Evolutionary conservation across 352 stramenopile species (phyloP).

Genomic region (Phytophthora vignae): DNA sequence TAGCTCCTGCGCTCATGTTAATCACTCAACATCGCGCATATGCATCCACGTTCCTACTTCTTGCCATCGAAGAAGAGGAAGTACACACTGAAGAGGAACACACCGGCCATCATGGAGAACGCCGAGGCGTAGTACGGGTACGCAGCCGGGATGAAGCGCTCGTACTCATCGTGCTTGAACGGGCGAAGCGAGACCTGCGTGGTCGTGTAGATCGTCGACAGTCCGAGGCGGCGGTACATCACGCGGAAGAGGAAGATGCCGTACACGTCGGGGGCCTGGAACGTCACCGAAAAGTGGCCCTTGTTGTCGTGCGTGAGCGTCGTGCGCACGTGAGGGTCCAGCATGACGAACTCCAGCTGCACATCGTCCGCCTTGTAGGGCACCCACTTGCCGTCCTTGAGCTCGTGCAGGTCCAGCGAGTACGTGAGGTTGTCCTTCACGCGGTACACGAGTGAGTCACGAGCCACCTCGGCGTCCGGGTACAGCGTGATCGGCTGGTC

Average conservation of each 20-base stretch:
- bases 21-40: background rate
- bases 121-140: conserved; percentile 94
- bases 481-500: conserved; percentile 93
- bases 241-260: conserved; percentile 95
- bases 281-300: conserved; percentile 85
- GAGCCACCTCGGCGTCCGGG: conserved; percentile 86
- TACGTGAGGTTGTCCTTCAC: conserved; percentile 95
- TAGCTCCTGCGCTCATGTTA: background rate
- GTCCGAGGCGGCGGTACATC: conserved; percentile 89
- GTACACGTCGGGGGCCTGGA: conserved; percentile 92
- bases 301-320: conserved; percentile 79
- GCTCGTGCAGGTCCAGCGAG: conserved; percentile 91
- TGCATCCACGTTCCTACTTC: conserved; percentile 23
- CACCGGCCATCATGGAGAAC: conserved; percentile 92
- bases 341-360: conserved; percentile 96
- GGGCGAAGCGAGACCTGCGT: conserved; percentile 93
- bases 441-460: conserved; percentile 93
- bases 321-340: conserved; percentile 93
- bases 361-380: conserved; percentile 85
- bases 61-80: conserved; percentile 91
- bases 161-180: conserved; percentile 97
- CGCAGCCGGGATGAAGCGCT: conserved; percentile 93
- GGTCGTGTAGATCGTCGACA: conserved; percentile 88
- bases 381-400: conserved; percentile 77
- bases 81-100: conserved; percentile 91